A percentile compares a stretch with the other conserved stretches of the same genome.
Evolutionary conservation across 2,329 filamentous ascomycete genomes (phyloP).

Genomic region (Ilyonectria sp.): DNA sequence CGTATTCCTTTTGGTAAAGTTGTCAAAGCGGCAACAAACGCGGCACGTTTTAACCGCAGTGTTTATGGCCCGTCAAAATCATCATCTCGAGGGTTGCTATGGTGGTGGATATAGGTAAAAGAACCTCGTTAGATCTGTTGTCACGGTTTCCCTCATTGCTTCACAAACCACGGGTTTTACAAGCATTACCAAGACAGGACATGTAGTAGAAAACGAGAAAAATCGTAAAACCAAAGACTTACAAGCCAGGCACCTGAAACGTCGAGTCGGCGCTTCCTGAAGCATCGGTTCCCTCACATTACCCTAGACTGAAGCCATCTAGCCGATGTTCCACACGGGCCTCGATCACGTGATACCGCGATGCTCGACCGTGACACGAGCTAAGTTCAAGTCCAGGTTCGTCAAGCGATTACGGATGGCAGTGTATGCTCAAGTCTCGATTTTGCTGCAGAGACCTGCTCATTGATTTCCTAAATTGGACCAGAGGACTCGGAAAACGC

Average conservation of each 20-base stretch:
- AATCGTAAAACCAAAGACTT: neutral
- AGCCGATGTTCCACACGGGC: neutral
- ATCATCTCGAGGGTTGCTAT: too few species aligned
- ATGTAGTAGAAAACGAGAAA: too few species aligned
- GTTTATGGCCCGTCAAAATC: neutral
- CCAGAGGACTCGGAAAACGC: constrained; percentile 5
- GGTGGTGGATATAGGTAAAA: too few species aligned
- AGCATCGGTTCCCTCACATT: neutral
- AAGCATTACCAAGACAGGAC: too few species aligned
- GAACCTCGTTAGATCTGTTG: too few species aligned
- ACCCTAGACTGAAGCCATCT: neutral
- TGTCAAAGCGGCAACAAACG: neutral
- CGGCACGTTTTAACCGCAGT: neutral
- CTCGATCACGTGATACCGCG: neutral
- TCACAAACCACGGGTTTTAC: too few species aligned
- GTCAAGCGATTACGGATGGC: too few species aligned
- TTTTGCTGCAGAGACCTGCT: neutral
- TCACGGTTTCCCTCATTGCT: too few species aligned
- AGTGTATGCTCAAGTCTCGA: neutral
- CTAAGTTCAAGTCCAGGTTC: neutral
- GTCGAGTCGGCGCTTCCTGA: neutral
- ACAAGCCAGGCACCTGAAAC: neutral
- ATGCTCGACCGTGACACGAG: neutral
- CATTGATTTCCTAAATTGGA: neutral
- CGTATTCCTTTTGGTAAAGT: neutral